These are phyloP conservation scores for Acanthamoeba royreba DNA, from an alignment of 208 protist species.

Conservation along the genomic window DNA sequence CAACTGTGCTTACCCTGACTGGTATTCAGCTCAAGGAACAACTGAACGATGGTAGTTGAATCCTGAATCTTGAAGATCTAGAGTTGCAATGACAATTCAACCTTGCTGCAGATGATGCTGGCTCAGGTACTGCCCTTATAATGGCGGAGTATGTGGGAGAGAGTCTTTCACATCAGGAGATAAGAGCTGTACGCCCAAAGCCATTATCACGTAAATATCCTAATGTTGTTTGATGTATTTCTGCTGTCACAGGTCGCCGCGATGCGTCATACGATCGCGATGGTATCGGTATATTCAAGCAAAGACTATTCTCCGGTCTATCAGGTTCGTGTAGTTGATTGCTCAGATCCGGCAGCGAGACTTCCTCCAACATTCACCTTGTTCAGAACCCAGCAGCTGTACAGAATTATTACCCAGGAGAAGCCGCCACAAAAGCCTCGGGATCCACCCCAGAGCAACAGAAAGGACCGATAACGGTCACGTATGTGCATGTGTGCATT, in stretches of 20 bases:
- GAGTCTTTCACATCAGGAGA: background rate
- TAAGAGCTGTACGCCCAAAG: background rate
- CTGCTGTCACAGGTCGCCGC: too few species aligned
- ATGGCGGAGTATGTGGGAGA: slow-evolving; percentile 10
- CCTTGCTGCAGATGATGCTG: background rate
- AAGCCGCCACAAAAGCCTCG: too few species aligned
- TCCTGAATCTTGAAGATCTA: too few species aligned
- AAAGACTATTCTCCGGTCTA: background rate
- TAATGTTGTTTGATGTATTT: too few species aligned
- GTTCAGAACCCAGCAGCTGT: background rate
- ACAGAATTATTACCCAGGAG: background rate
- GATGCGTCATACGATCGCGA: slow-evolving; percentile 4
- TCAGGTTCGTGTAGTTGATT: background rate
- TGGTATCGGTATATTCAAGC: background rate
- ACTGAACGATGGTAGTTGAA: background rate
- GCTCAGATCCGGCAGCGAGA: too few species aligned
- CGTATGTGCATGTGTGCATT: too few species aligned
- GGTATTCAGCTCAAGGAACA: background rate
- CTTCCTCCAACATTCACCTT: background rate
- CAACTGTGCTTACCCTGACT: background rate
- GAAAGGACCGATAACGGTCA: too few species aligned
- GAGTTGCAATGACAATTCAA: too few species aligned
- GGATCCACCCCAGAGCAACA: too few species aligned
- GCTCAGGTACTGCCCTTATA: background rate
- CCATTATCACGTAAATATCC: too few species aligned